Percentiles rank a stretch among this genome's conserved stretches.
phyloP scores from a whole-genome alignment of 2,329 filamentous ascomycete species.

The Neospermospora avenae region DNA sequence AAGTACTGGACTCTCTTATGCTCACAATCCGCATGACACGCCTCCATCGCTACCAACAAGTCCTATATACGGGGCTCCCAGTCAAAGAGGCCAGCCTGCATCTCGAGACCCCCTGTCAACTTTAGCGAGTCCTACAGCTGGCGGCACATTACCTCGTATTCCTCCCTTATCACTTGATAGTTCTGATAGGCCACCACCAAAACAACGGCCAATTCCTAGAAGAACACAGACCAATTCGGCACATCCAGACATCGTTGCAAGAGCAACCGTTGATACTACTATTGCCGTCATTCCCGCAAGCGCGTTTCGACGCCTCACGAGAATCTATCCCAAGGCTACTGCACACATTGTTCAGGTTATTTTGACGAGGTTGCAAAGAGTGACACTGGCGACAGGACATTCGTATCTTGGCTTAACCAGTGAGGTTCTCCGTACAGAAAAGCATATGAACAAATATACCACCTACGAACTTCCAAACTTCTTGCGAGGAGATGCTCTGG shows the following conservation, averaged over 20 bases:
- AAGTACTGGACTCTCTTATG: slow-evolving; percentile 27
- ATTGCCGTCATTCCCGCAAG: slow-evolving; percentile 98
- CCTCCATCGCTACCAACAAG: slow-evolving; percentile 35
- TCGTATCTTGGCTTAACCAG: slow-evolving; percentile 88
- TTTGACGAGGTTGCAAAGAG: slow-evolving; percentile 86
- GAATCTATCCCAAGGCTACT: slow-evolving; percentile 92
- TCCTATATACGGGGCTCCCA: slow-evolving; percentile 31
- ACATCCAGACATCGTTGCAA: slow-evolving; percentile 95
- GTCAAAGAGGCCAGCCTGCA: slow-evolving; percentile 43
- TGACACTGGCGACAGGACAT: slow-evolving; percentile 91
- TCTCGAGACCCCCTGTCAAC: slow-evolving; percentile 46
- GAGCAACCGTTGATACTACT: slow-evolving; percentile 92
- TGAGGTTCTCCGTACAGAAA: slow-evolving; percentile 89
- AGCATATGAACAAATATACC: slow-evolving; percentile 90
- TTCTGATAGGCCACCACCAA: slow-evolving; percentile 25
- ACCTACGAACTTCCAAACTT: slow-evolving; percentile 89
- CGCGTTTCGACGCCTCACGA: slow-evolving; percentile 87
- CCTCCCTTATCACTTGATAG: slow-evolving; percentile 72
- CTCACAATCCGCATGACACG: slow-evolving; percentile 28
- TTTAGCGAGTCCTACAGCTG: slow-evolving; percentile 33
- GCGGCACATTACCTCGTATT: slow-evolving; percentile 53
- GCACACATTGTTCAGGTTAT: slow-evolving; percentile 98
- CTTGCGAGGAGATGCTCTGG: slow-evolving; percentile 76
- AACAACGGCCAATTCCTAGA: slow-evolving; percentile 38
- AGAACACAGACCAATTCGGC: slow-evolving; percentile 65